Conservation (phyloP, 495 filamentous ascomycete species). For the Amorphotheca resinae region DNA sequence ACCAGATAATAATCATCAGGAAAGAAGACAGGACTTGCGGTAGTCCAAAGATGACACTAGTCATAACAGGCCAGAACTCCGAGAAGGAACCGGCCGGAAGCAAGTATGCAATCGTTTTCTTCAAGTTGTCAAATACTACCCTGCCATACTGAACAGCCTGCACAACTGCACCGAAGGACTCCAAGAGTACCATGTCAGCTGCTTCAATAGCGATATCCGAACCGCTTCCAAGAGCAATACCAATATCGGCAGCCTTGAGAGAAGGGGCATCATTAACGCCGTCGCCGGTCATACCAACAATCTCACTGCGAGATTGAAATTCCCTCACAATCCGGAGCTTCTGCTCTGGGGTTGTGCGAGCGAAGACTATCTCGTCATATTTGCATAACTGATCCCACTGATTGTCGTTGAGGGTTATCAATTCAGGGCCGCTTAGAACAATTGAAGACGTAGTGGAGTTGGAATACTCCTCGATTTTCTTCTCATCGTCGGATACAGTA, state of each 20-base stretch:
- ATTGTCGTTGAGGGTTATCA: conserved; percentile 40
- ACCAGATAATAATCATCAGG: conserved; percentile 52
- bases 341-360: conserved; percentile 62
- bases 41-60: conserved; percentile 53
- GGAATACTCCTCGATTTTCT: neutral
- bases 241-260: conserved; percentile 41
- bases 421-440: conserved; percentile 43
- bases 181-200: conserved; percentile 57
- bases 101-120: conserved; percentile 44
- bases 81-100: conserved; percentile 52
- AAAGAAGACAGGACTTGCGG: conserved; percentile 56
- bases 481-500: conserved; percentile 5
- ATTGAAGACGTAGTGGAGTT: conserved; percentile 9
- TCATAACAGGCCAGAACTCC: conserved; percentile 62
- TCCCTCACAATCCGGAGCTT: conserved; percentile 63
- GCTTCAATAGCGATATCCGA: conserved; percentile 55
- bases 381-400: conserved; percentile 45
- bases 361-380: conserved; percentile 55
- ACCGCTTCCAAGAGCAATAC: conserved; percentile 39
- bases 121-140: conserved; percentile 43
- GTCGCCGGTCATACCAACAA: conserved; percentile 40
- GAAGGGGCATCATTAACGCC: conserved; percentile 49
- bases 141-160: conserved; percentile 51
- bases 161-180: conserved; percentile 53
- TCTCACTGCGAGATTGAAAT: conserved; percentile 39